Conservation (phyloP, 352 stramenopile genomes). For the Pythium volutum region DNA sequence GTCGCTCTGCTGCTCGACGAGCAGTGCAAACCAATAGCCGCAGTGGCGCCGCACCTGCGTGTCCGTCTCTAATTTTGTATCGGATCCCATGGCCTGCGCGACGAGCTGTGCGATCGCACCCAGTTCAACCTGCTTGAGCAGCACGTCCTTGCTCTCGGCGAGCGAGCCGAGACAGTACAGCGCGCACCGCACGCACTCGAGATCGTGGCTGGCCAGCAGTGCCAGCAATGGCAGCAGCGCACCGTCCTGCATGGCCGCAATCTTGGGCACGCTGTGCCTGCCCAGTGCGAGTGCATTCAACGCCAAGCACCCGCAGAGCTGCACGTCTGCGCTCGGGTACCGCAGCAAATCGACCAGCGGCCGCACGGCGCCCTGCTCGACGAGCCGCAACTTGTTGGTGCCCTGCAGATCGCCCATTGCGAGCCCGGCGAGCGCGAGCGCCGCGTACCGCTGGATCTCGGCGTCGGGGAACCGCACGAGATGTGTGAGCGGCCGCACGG, state of each 20-base stretch:
- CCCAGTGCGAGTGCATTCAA: conserved; percentile 91
- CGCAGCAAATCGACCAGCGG: conserved; percentile 91
- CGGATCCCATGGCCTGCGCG: too few relatives aligned
- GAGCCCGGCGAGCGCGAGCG: conserved; percentile 90
- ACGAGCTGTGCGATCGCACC: conserved; percentile 83
- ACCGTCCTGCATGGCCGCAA: conserved; percentile 88
- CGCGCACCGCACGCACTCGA: conserved; percentile 87
- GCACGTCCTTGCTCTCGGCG: conserved; percentile 89
- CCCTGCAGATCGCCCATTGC: conserved; percentile 86
- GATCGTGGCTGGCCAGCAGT: conserved; percentile 82
- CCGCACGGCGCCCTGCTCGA: conserved; percentile 91
- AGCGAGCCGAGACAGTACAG: conserved; percentile 94
- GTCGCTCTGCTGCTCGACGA: conserved; percentile 89
- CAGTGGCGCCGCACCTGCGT: conserved; percentile 91
- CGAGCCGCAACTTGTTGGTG: conserved; percentile 91
- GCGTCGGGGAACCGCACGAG: conserved; percentile 93
- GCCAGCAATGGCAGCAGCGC: conserved; percentile 87
- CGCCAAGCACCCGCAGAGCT: conserved; percentile 90
- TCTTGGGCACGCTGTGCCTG: conserved; percentile 84
- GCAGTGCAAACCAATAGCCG: conserved; percentile 91
- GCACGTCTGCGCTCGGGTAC: conserved; percentile 93
- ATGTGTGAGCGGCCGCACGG: conserved; percentile 92
- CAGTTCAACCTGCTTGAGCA: conserved; percentile 89
- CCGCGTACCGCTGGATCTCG: conserved; percentile 95
- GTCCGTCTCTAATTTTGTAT: too few relatives aligned